Base-by-base conservation (phyloP, 2,329 filamentous ascomycete species). In the Colletotrichum phormii region DNA sequence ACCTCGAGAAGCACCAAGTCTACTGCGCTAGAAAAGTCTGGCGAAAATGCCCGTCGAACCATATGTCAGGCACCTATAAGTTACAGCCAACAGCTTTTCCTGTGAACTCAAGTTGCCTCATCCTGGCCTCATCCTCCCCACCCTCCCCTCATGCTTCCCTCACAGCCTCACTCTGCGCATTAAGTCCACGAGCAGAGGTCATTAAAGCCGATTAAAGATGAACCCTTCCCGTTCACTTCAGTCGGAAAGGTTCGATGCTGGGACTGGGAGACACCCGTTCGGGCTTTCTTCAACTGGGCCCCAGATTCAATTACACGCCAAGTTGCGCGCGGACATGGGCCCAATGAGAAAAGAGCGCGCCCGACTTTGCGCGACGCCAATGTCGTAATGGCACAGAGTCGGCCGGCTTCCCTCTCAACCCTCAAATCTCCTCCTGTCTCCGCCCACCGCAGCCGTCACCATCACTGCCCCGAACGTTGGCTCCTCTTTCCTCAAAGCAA, bases 351-450 rank as follows among this genome's bases (percentile, higher is more conserved):
- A 29, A 26, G 26, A 26, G 15, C 4, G 29, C 66, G 33, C 29
- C 26, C 22, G n/a, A 42, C 51, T 24, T 49, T n/a, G 57, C 18
- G 42, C 49, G 54, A 46, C 31, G 60, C 55, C 66, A 73, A 13
- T 70, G 66, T 57, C 71, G 71, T 57, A 73, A 61, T 65, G 54
- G 35, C 54, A 70, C 35, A 55, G 53, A 59, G 15, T 37, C 54
- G 42, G 42, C n/a, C 31, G 51, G 66, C 71, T 58, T 65, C 60
- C 49, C 22, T 37, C 33, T n/a, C 26, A 42, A 51, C 55, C 71
- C 71, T 73, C 66, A 64, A 72, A 73, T 73, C 37, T 73, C 60
- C 61, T 73, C 13, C 42, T 49, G 46, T 64, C 66, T 42, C 71
- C 66, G 61, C 71, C 61, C 55, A 24, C n/a, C 54, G 26, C 35